These are phyloP conservation scores for Rhynchosporium graminicola DNA, from an alignment of 2,329 filamentous ascomycete genomes.

Conservation along the genomic window DNA sequence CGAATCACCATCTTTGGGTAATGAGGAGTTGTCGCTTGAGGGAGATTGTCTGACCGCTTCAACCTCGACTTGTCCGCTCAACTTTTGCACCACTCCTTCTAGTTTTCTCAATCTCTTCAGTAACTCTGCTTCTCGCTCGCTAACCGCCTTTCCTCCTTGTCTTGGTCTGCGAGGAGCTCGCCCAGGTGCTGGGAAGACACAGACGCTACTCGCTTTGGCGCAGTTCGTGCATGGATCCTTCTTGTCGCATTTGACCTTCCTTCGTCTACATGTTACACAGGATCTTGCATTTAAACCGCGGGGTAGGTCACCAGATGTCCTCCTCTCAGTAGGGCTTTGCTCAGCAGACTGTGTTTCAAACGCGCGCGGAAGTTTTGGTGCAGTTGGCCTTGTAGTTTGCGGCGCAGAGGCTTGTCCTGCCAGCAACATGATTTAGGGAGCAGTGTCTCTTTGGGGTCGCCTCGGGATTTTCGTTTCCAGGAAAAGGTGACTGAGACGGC, in stretches of 20 bases:
- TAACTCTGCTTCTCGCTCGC: slow-evolving; percentile 66
- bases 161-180: slow-evolving; percentile 56
- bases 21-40: slow-evolving; percentile 30
- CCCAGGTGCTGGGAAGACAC: slow-evolving; percentile 73
- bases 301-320: slow-evolving; percentile 22
- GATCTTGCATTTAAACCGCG: slow-evolving; percentile 37
- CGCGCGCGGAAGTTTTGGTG: background rate
- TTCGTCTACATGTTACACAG: slow-evolving; percentile 54
- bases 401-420: slow-evolving; percentile 6
- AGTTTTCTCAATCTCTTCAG: slow-evolving; percentile 71
- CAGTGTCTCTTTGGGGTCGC: too few relatives aligned
- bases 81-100: slow-evolving; percentile 73
- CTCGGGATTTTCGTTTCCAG: too few relatives aligned
- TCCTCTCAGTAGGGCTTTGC: slow-evolving; percentile 20
- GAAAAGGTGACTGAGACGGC: too few relatives aligned
- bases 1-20: slow-evolving; percentile 29
- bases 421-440: slow-evolving; percentile 10
- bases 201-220: slow-evolving; percentile 67
- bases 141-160: slow-evolving; percentile 60
- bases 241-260: slow-evolving; percentile 78
- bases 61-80: slow-evolving; percentile 59
- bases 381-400: background rate
- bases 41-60: slow-evolving; percentile 37
- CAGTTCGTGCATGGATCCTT: slow-evolving; percentile 74
- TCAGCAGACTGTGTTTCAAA: slow-evolving; percentile 4